phyloP scores from a whole-genome alignment of 2,329 filamentous ascomycete species.

The Bipolaris sorokiniana region DNA sequence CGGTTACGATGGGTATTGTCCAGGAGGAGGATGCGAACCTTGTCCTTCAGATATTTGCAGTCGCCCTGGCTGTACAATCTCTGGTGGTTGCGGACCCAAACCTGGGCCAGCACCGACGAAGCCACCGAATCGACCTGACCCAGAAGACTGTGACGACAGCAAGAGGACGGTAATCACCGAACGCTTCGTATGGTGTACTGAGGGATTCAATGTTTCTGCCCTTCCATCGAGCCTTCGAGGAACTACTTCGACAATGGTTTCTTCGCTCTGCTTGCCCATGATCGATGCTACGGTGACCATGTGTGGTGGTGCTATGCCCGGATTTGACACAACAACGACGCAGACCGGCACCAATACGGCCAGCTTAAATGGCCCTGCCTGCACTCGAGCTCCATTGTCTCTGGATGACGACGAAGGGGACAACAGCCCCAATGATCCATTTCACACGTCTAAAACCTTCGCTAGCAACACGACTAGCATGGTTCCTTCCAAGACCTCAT shows the following conservation, averaged over 20 bases:
- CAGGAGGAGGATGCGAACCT: constrained; percentile 18
- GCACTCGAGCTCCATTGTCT: constrained; percentile 30
- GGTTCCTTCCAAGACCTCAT: constrained; percentile 1
- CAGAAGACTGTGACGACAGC: constrained; percentile 25
- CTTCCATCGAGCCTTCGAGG: neutral
- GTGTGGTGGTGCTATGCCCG: constrained; percentile 19
- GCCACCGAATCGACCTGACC: constrained; percentile 14
- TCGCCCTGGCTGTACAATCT: constrained; percentile 16
- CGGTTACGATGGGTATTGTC: constrained; percentile 28
- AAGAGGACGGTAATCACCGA: constrained; percentile 34
- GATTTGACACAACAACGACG: constrained; percentile 19
- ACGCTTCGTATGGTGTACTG: constrained; percentile 26
- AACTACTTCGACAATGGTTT: constrained; percentile 21
- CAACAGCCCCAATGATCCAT: constrained; percentile 22
- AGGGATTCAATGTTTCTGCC: constrained; percentile 20
- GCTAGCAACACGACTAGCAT: constrained; percentile 11
- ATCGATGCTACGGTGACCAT: constrained; percentile 23
- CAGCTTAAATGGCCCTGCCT: constrained; percentile 20
- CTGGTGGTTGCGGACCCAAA: constrained; percentile 28
- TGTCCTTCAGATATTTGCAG: constrained; percentile 30
- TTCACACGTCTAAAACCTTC: constrained; percentile 7
- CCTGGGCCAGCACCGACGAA: constrained; percentile 23
- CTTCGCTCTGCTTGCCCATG: constrained; percentile 24
- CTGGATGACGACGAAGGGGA: constrained; percentile 41
- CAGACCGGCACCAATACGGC: constrained; percentile 13